phyloP scores from a whole-genome alignment of 768 basidiomycete species.

The Trametes cinnabarina region DNA sequence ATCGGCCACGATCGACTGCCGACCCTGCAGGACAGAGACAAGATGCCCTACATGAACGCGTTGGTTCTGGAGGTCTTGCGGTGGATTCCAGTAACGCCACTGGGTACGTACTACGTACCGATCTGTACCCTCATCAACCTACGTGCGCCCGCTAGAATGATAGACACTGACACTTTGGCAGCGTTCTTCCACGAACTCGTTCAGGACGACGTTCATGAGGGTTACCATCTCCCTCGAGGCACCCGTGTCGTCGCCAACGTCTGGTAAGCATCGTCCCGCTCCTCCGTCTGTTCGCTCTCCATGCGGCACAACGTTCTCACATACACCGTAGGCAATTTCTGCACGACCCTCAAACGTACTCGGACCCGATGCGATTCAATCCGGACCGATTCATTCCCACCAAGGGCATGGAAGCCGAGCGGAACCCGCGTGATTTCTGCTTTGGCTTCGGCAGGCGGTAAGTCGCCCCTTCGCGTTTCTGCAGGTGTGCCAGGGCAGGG shows the following conservation, averaged over 20 bases:
- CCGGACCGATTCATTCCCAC: conserved; percentile 28
- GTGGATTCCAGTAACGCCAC: conserved; percentile 36
- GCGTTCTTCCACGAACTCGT: conserved; percentile 24
- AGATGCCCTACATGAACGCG: conserved; percentile 25
- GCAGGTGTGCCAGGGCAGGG: too few species aligned
- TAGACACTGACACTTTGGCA: background rate
- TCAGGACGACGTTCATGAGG: conserved; percentile 29
- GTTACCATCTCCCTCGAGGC: conserved; percentile 31
- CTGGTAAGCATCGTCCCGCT: conserved; percentile 18
- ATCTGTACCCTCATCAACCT: too few species aligned
- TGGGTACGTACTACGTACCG: conserved; percentile 26
- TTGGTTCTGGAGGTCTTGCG: conserved; percentile 33
- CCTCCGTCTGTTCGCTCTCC: background rate
- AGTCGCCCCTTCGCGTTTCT: background rate
- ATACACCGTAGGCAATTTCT: conserved; percentile 29
- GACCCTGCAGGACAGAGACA: conserved; percentile 27
- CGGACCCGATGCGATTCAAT: conserved; percentile 25
- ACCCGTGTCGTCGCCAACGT: conserved; percentile 28
- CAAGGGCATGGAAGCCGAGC: conserved; percentile 11
- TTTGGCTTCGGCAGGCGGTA: conserved; percentile 38
- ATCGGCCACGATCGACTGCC: conserved; percentile 45
- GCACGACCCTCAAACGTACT: conserved; percentile 25
- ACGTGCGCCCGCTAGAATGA: too few species aligned
- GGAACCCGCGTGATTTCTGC: conserved; percentile 30
- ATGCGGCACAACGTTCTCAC: too few species aligned